Evolutionary conservation across 768 basidiomycete genomes (phyloP), one percentile per base, ranked within the genome.

Genomic region (Leccinum obscurum): DNA sequence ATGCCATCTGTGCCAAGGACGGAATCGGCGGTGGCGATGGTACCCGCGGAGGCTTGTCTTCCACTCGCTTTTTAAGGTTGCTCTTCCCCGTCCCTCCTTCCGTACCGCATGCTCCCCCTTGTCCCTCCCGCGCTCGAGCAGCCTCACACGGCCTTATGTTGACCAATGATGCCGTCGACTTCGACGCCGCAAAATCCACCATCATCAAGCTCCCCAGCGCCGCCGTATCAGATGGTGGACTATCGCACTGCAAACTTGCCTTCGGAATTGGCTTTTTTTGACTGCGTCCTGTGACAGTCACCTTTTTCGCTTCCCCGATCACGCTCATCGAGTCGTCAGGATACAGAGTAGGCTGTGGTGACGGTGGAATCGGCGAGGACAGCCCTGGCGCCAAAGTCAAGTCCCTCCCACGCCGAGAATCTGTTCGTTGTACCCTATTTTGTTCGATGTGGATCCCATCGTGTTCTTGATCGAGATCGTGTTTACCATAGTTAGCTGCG

Each of bases 11-110:
- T 9, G 88, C 78, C 55, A 92, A 71, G 26, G 89, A 89, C 11
- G 89, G 90, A 46, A 90, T 70, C 22, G 85, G 81, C 15, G 88
- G 88, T 3, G 90, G 90, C 3, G 89, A 89, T 3, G 90, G 90
- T n/a, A 92, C 89, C 2, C 87, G 83, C 13, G 90, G 90, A 14
- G 89, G 88, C 68, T 79, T 84, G 68, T 89, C 88, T 57, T 80
- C 79, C 30, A 69, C 73, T 74, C 70, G 68, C 61, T 68, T 80
- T 55, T 70, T 70, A 64, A 72, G 44, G 51, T 34, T 67, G 32
- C 62, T 63, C 68, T 68, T 71, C 61, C 66, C 64, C 58, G 65
- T 54, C 15, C 26, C 54, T n/a, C 14, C 8, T 26, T 52, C 17
- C 28, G 9, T 15, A 50, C 49, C 6, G 37, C 20, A 20, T 6